Conservation (phyloP, 768 basidiomycete genomes). For the Auriscalpium microsporum region DNA sequence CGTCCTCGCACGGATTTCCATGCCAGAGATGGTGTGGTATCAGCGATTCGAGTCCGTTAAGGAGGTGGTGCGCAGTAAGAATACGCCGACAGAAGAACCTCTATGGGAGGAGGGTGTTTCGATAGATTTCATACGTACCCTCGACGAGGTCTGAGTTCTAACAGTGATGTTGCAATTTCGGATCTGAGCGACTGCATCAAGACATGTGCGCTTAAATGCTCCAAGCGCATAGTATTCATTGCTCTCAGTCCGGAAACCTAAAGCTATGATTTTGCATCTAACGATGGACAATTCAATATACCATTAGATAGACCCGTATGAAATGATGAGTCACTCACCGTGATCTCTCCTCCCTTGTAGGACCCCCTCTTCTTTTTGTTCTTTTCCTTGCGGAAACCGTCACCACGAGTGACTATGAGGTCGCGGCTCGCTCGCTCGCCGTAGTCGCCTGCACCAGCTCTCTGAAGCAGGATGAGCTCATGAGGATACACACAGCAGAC, state of each 20-base stretch:
- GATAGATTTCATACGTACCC: constrained; percentile 13
- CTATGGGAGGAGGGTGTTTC: constrained; percentile 6
- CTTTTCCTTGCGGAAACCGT: constrained; percentile 97
- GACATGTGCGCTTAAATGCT: too few relatives aligned
- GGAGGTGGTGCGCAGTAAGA: background rate
- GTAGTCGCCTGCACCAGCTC: constrained; percentile 69
- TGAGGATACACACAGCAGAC: background rate
- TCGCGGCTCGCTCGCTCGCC: constrained; percentile 80
- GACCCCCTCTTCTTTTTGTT: constrained; percentile 98
- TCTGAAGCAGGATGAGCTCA: constrained; percentile 29
- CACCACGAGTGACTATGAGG: constrained; percentile 87
- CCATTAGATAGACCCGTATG: background rate
- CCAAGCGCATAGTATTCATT: too few relatives aligned
- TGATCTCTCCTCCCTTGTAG: constrained; percentile 92
- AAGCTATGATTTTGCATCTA: constrained; percentile 82
- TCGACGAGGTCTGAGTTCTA: constrained; percentile 11
- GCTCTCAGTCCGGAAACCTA: constrained; percentile 55
- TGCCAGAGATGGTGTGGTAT: constrained; percentile 10
- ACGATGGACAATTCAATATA: background rate
- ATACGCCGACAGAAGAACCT: background rate
- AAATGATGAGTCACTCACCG: constrained; percentile 34
- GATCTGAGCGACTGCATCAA: too few relatives aligned
- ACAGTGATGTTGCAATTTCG: background rate
- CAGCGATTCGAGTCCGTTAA: background rate
- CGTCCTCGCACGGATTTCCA: constrained; percentile 7